A percentile compares a stretch with the other conserved stretches of the same genome.
These are phyloP conservation scores for Metarhizium rileyi DNA, from an alignment of 2,329 filamentous ascomycete species.

Conservation along the genomic window DNA sequence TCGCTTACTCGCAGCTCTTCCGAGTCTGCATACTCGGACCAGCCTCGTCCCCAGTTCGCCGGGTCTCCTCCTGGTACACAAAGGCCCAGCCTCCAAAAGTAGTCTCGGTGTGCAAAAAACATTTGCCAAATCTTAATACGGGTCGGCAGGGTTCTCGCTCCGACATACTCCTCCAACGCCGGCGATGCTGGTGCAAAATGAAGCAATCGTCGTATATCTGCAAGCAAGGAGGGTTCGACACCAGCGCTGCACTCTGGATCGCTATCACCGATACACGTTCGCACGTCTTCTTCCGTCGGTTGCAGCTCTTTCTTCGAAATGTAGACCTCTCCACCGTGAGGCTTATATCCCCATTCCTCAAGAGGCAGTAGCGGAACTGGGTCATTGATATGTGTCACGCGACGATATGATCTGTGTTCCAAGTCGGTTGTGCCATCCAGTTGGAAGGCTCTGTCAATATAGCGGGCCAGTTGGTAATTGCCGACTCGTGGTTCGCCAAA, in stretches of 20 bases:
- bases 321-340: constrained; percentile 81
- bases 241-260: constrained; percentile 65
- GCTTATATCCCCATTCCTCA: constrained; percentile 75
- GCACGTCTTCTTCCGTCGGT: constrained; percentile 59
- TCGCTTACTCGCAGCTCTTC: constrained; percentile 34
- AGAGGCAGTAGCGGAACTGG: constrained; percentile 83
- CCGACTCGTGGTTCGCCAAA: constrained; percentile 78
- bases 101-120: constrained; percentile 89
- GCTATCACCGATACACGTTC: constrained; percentile 58
- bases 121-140: constrained; percentile 78
- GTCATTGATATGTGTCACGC: constrained; percentile 79
- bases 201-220: constrained; percentile 15
- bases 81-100: constrained; percentile 87
- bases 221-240: constrained; percentile 30
- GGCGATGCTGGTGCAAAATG: constrained; percentile 15
- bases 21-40: not conserved
- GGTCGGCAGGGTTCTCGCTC: constrained; percentile 41
- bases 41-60: constrained; percentile 46
- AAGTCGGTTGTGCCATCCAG: constrained; percentile 24
- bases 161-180: constrained; percentile 14
- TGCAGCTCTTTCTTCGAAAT: constrained; percentile 65
- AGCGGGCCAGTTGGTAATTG: constrained; percentile 45
- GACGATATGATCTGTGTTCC: constrained; percentile 47
- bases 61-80: constrained; percentile 77
- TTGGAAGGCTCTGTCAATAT: constrained; percentile 43